A percentile compares a stretch with the other conserved stretches of the same genome.
Evolutionary conservation across 106 monocot species (phyloP).

Genomic region (Phalaenopsis aphrodite): DNA sequence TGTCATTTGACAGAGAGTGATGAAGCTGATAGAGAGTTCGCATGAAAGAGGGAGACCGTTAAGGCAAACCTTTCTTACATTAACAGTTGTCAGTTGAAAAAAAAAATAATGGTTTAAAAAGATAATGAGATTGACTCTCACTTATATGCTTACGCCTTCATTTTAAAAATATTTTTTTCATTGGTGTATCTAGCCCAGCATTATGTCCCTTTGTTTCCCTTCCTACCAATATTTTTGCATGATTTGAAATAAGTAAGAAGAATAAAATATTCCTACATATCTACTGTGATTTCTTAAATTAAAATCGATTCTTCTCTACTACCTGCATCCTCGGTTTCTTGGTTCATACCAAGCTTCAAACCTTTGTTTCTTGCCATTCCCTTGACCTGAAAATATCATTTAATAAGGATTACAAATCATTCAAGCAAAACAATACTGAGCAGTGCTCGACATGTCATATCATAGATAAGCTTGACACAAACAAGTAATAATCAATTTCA

Average conservation of each 20-base stretch:
- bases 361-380: slow-evolving; percentile 75
- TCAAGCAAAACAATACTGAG: neutral
- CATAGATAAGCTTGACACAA: neutral
- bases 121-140: neutral
- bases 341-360: slow-evolving; percentile 22
- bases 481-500: neutral
- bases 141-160: neutral
- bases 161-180: neutral
- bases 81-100: neutral
- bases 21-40: neutral
- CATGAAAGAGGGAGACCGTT: neutral
- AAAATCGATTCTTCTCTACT: neutral
- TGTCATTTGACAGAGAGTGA: neutral
- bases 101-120: neutral
- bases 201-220: neutral
- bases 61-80: neutral
- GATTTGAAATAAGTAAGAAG: neutral
- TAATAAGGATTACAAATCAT: neutral
- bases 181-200: neutral
- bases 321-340: slow-evolving; percentile 73
- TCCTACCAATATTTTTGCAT: neutral
- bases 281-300: neutral
- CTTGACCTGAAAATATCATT: slow-evolving; percentile 34
- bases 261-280: slow-evolving; percentile 1
- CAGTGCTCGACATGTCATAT: neutral